Percentiles rank a stretch among this genome's conserved stretches.
phyloP scores from a whole-genome alignment of 108 stramenopile species.

The Bacterosira constricta region DNA sequence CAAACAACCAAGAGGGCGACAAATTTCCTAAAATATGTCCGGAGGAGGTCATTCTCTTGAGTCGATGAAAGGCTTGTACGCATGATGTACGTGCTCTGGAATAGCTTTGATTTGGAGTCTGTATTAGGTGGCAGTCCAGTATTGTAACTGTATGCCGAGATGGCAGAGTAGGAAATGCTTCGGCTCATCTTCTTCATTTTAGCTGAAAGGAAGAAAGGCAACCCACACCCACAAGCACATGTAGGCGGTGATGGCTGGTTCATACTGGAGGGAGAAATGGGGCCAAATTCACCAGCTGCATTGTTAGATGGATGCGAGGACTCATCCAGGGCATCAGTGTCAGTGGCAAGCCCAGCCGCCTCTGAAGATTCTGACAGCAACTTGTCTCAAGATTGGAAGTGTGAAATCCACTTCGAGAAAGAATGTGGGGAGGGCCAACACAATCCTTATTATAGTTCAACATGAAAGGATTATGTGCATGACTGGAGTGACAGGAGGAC shows the following conservation, averaged over 20 bases:
- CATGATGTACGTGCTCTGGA: constrained; percentile 1
- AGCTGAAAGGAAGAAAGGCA: not conserved
- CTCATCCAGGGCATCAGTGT: not conserved
- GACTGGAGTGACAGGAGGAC: not conserved
- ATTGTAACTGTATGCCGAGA: constrained; percentile 45
- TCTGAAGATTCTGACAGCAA: constrained; percentile 1
- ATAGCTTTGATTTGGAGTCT: constrained; percentile 6
- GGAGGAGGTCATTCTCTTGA: constrained; percentile 60
- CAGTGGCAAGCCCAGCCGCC: not conserved
- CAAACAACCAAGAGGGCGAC: constrained; percentile 75
- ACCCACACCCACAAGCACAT: too few species aligned
- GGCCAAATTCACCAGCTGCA: constrained; percentile 33
- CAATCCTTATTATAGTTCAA: not conserved
- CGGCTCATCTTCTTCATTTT: constrained; percentile 22
- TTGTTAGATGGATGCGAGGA: not conserved
- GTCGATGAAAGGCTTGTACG: constrained; percentile 22
- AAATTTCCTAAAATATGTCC: constrained; percentile 76
- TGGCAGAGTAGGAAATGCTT: constrained; percentile 65
- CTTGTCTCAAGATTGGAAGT: constrained; percentile 18
- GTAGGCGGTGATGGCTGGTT: too few species aligned
- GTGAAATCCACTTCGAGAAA: constrained; percentile 21
- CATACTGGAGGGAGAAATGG: constrained; percentile 7
- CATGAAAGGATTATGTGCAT: not conserved
- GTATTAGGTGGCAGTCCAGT: constrained; percentile 6
- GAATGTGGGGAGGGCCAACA: not conserved